These are phyloP conservation scores for Acacia confusa DNA, from an alignment of 306 rosid genomes.

Conservation along the genomic window DNA sequence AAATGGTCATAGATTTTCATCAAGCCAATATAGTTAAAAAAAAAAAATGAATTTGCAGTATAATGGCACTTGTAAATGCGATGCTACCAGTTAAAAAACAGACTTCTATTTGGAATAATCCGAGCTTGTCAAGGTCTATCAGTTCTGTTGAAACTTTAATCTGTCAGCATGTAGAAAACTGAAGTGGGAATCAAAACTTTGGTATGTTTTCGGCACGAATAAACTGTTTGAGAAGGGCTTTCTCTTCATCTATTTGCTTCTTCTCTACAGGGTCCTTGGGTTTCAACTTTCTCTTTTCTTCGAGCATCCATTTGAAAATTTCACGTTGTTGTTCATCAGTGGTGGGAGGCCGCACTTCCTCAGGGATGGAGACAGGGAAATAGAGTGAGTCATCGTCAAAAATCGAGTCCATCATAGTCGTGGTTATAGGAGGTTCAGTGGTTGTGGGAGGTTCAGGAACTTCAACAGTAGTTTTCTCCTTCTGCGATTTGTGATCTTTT, in stretches of 20 bases:
- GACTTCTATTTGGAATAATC: slow-evolving; percentile 13
- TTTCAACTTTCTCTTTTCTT: slow-evolving; percentile 58
- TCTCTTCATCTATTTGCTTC: slow-evolving; percentile 58
- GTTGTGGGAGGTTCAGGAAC: slow-evolving; percentile 26
- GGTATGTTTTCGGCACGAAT: slow-evolving; percentile 50
- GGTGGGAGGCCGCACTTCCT: slow-evolving; percentile 34
- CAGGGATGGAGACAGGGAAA: slow-evolving; percentile 35
- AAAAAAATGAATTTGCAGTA: slow-evolving; percentile 12
- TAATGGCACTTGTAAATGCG: not conserved
- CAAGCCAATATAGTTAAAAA: not conserved
- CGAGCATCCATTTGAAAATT: slow-evolving; percentile 59
- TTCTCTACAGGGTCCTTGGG: slow-evolving; percentile 56
- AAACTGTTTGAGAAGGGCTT: slow-evolving; percentile 54
- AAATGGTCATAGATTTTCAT: slow-evolving; percentile 3
- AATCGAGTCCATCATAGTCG: slow-evolving; percentile 30
- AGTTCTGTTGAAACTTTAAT: slow-evolving; percentile 25
- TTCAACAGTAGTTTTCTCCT: slow-evolving; percentile 43
- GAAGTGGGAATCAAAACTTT: slow-evolving; percentile 39
- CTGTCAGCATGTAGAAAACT: slow-evolving; percentile 22
- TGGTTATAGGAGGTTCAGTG: slow-evolving; percentile 2
- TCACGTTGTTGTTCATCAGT: slow-evolving; percentile 58
- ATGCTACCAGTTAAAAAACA: slow-evolving; percentile 26
- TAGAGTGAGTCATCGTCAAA: slow-evolving; percentile 39
- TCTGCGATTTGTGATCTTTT: slow-evolving; percentile 37
- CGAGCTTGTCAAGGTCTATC: slow-evolving; percentile 16